These are phyloP conservation scores for Coniella vitis DNA, from an alignment of 2,329 filamentous ascomycete species.

Conservation along the genomic window DNA sequence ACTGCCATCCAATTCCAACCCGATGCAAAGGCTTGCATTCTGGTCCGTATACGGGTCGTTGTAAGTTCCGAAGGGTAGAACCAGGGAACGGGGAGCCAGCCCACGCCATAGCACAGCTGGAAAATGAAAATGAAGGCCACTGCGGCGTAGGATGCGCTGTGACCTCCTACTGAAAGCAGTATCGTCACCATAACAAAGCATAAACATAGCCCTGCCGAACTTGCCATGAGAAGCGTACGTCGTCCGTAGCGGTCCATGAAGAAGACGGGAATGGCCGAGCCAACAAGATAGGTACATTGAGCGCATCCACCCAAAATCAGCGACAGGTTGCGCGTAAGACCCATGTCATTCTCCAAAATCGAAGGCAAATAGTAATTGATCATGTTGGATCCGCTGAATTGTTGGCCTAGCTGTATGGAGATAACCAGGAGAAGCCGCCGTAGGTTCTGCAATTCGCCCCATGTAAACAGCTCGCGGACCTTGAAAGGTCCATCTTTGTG, in stretches of 20 bases:
- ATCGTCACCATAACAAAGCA: conserved; percentile 35
- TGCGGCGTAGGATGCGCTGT: conserved; percentile 31
- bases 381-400: conserved; percentile 24
- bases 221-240: conserved; percentile 32
- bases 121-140: conserved; percentile 39
- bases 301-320: conserved; percentile 44
- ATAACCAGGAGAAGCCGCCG: conserved; percentile 22
- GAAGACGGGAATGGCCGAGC: conserved; percentile 33
- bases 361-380: conserved; percentile 30
- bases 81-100: conserved; percentile 37
- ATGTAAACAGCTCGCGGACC: conserved; percentile 19
- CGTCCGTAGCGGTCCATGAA: conserved; percentile 35
- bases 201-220: conserved; percentile 33
- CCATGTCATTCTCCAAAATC: conserved; percentile 32
- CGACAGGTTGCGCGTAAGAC: conserved; percentile 38
- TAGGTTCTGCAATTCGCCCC: conserved; percentile 22
- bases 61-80: conserved; percentile 34
- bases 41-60: conserved; percentile 32
- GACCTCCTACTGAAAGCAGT: conserved; percentile 27
- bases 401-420: conserved; percentile 23
- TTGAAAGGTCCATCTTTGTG: conserved; percentile 19
- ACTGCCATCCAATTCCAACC: conserved; percentile 22
- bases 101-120: conserved; percentile 34
- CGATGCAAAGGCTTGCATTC: conserved; percentile 32
- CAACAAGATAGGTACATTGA: conserved; percentile 32